A percentile compares a stretch with the other conserved stretches of the same genome.
phyloP scores from a whole-genome alignment of 306 rosid genomes.

The Canavalia ensiformis region DNA sequence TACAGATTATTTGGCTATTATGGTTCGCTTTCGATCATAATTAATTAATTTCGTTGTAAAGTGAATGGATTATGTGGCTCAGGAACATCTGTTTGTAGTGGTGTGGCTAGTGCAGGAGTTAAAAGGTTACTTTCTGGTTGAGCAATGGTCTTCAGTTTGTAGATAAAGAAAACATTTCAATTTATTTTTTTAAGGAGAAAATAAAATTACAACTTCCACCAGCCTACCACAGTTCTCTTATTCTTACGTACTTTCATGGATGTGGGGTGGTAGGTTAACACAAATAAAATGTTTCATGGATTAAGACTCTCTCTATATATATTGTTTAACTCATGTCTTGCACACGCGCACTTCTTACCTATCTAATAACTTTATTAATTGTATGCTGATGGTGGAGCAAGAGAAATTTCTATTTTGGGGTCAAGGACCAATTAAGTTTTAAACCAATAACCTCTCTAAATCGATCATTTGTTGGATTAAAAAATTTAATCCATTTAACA shows the following conservation, averaged over 20 bases:
- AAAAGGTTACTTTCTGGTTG: slow-evolving; percentile 43
- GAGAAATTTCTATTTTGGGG: neutral
- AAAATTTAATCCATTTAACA: neutral
- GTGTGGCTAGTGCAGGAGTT: slow-evolving; percentile 40
- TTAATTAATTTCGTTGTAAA: slow-evolving; percentile 50
- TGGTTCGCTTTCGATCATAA: slow-evolving; percentile 48
- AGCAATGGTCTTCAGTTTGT: slow-evolving; percentile 37
- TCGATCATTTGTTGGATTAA: neutral
- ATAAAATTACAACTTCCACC: neutral
- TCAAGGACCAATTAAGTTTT: neutral
- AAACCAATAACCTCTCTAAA: neutral
- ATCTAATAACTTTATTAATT: slow-evolving; percentile 14
- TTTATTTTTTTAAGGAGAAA: neutral
- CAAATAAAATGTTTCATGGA: slow-evolving; percentile 26
- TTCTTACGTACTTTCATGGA: slow-evolving; percentile 47
- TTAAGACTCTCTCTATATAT: slow-evolving; percentile 1
- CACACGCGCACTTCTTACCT: slow-evolving; percentile 24
- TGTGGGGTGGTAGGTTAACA: slow-evolving; percentile 54
- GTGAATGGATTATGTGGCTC: slow-evolving; percentile 53
- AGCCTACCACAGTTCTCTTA: slow-evolving; percentile 13
- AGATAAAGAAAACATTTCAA: slow-evolving; percentile 23
- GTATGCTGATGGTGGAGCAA: neutral
- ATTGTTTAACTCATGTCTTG: slow-evolving; percentile 21
- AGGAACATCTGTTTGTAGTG: slow-evolving; percentile 48
- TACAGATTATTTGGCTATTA: slow-evolving; percentile 45